Evolutionary conservation across 139 green algal species (phyloP), one percentile per base, ranked within the genome.

Genomic region (Mesotaenium endlicherianum): DNA sequence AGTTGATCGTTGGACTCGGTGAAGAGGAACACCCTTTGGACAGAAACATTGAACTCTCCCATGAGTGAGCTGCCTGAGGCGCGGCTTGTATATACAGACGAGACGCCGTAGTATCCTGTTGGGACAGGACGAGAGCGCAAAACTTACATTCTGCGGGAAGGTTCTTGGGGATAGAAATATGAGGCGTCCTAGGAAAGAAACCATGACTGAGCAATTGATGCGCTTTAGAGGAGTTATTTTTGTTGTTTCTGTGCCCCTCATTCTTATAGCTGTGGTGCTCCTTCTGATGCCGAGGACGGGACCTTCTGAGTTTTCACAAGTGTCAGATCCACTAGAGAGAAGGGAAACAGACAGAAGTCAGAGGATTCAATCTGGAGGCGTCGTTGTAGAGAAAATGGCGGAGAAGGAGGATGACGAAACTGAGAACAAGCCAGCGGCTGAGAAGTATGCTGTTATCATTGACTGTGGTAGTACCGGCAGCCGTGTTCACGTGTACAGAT

Each of bases 391-490:
- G 26, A 77, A 57, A 40, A 30, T 14, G 42, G n/a, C 31, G 8
- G 40, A 31, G 34, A 49, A 40, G 34, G 26, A 41, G 75, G 14
- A 39, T 36, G 17, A 41, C 17, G 75, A 14, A 17, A 16, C n/a
- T n/a, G n/a, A n/a, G 64, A 14, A 36, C 42, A 77, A 53, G 71
- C 17, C 31, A 43, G 40, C 38, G 16, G 49, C 40, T 40, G 77
- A 87, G 17, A 75, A 75, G 17, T 98, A 94, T 70, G 93, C 94
- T 11, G 90, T 99, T 0, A 93, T 99, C 1, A 94, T 99, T 50
- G 96, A 99, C 59, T 96, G 96, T 16, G 96, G 96, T 38, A 96
- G 90, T 88, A 99, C 96, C 1, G 95, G 95, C 68, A 97, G 92
- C 88, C 90, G 96, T 14, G 90, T 99, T 41, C 96, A 99, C 85